Percentiles rank a stretch among this genome's conserved stretches.
phyloP scores from a whole-genome alignment of 805 yeast species.

The Hanseniaspora clermontiae region DNA sequence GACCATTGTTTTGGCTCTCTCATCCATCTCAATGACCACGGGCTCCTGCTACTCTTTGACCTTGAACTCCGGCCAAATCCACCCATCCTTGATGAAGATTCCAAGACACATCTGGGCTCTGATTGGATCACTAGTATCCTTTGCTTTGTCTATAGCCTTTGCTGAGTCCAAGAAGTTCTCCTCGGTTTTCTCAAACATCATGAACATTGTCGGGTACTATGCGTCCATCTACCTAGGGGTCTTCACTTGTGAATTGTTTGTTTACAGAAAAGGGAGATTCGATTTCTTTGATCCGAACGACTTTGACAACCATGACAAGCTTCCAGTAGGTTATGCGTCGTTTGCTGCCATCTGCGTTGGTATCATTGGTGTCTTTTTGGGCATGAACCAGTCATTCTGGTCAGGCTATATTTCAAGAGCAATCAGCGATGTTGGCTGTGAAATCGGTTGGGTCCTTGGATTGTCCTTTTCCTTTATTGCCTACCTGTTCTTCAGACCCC shows the following conservation, averaged over 20 bases:
- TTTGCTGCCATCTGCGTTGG: conserved; percentile 69
- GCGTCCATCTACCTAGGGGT: conserved; percentile 72
- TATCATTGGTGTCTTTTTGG: conserved; percentile 69
- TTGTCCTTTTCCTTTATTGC: conserved; percentile 54
- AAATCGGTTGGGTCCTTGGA: conserved; percentile 74
- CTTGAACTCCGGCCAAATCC: conserved; percentile 68
- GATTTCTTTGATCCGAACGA: conserved; percentile 49
- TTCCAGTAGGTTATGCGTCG: conserved; percentile 72
- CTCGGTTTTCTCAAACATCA: conserved; percentile 62
- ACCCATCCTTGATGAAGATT: conserved; percentile 55
- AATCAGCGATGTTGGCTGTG: conserved; percentile 43
- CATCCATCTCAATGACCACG: conserved; percentile 78
- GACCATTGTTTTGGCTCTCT: conserved; percentile 66
- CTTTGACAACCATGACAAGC: conserved; percentile 41
- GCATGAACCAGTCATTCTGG: conserved; percentile 82
- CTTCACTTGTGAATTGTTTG: conserved; percentile 63
- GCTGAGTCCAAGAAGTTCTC: conserved; percentile 72
- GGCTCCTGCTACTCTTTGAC: conserved; percentile 88
- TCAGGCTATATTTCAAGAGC: conserved; percentile 48
- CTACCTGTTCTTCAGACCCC: conserved; percentile 46
- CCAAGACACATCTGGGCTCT: conserved; percentile 79
- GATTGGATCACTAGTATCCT: conserved; percentile 55
- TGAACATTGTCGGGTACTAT: conserved; percentile 86
- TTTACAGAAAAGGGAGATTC: conserved; percentile 50
- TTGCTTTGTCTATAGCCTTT: conserved; percentile 81